A percentile compares a stretch with the other conserved stretches of the same genome.
These are phyloP conservation scores for Canariomyces notabilis DNA, from an alignment of 2,329 filamentous ascomycete genomes.

Conservation along the genomic window DNA sequence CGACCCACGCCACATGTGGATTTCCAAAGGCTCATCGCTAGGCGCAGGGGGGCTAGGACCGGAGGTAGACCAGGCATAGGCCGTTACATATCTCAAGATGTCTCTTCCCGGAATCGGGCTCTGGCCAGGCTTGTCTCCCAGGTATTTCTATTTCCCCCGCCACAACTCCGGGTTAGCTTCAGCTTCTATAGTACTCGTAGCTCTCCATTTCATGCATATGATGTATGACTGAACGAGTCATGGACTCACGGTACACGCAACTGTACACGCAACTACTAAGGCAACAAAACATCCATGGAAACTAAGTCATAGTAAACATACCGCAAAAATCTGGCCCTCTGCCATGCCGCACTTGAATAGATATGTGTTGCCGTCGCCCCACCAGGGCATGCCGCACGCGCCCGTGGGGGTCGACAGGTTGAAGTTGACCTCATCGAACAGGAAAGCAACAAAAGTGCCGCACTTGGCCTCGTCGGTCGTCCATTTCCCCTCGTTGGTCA, in stretches of 20 bases:
- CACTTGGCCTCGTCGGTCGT: constrained; percentile 12
- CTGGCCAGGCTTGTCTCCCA: background rate
- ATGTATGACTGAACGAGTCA: no score
- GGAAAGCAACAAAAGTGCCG: constrained; percentile 3
- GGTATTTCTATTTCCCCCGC: no score
- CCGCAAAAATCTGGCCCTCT: constrained; percentile 4
- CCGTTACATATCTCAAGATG: constrained; percentile 8
- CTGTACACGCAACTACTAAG: background rate
- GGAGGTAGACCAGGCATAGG: constrained; percentile 5
- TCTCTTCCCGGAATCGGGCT: background rate
- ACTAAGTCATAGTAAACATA: background rate
- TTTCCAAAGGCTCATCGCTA: constrained; percentile 1
- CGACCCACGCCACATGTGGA: constrained; percentile 11
- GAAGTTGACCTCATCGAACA: background rate
- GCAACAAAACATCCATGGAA: background rate
- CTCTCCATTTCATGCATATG: no score
- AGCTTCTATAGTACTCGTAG: background rate
- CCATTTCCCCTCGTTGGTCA: constrained; percentile 13
- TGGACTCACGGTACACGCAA: background rate
- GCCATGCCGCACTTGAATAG: constrained; percentile 9
- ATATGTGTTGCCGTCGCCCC: no score
- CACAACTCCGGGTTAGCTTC: background rate
- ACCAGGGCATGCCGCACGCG: constrained; percentile 5
- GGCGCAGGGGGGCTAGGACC: constrained; percentile 8
- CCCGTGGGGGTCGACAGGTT: background rate